phyloP scores from a whole-genome alignment of 2,329 filamentous ascomycete species.

The Ceratocystis colombiana region DNA sequence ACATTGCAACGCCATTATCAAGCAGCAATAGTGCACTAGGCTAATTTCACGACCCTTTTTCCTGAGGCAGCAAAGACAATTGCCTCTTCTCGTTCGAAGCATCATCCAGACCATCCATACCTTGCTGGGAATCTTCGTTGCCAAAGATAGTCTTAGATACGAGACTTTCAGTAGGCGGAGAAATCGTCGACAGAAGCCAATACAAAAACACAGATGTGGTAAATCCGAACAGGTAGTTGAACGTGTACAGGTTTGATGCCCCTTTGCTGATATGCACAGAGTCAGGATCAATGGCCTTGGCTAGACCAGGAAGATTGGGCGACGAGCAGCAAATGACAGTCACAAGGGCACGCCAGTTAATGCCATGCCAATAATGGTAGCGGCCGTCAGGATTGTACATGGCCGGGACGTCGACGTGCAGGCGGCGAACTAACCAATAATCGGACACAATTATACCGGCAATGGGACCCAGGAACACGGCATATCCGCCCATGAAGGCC shows the following conservation, averaged over 20 bases:
- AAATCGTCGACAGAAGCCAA: constrained; percentile 21
- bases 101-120: background rate
- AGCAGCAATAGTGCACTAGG: background rate
- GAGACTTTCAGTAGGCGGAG: constrained; percentile 22
- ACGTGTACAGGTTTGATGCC: constrained; percentile 27
- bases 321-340: constrained; percentile 36
- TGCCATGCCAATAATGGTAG: constrained; percentile 36
- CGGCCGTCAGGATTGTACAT: constrained; percentile 37
- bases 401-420: constrained; percentile 35
- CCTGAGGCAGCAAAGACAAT: constrained; percentile 12
- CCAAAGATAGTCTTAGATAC: constrained; percentile 22
- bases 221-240: constrained; percentile 29
- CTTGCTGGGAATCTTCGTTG: background rate
- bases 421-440: constrained; percentile 34
- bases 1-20: constrained; percentile 9
- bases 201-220: constrained; percentile 27
- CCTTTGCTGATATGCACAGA: constrained; percentile 21
- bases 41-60: constrained; percentile 6
- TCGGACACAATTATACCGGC: constrained; percentile 37
- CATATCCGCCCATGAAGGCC: constrained; percentile 32
- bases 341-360: constrained; percentile 36
- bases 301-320: constrained; percentile 37
- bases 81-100: constrained; percentile 15
- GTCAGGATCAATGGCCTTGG: constrained; percentile 27
- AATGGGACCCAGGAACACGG: constrained; percentile 36